Evolutionary conservation across 371 early-diverging fungal genomes (phyloP).

Genomic region (Mortierella sp.): DNA sequence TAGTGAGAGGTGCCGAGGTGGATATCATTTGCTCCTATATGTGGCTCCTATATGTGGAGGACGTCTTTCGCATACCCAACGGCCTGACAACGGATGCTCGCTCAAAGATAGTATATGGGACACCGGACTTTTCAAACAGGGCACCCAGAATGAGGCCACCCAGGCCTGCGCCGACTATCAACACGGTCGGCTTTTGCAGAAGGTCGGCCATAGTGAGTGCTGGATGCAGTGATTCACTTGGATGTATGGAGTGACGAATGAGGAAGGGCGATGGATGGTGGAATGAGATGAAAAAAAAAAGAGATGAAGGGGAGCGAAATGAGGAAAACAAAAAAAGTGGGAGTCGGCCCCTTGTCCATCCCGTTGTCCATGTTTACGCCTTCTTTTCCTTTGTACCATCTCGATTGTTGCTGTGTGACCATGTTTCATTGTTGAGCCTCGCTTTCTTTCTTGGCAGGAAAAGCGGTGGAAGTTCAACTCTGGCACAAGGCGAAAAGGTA

Average conservation of each 20-base stretch:
- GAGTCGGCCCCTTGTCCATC: too few species aligned
- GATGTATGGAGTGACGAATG: background rate
- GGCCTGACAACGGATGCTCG: constrained; percentile 4
- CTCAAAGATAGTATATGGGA: constrained; percentile 10
- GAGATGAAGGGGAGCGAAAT: background rate
- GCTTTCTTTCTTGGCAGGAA: too few species aligned
- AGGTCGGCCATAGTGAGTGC: background rate
- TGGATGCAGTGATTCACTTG: too few species aligned
- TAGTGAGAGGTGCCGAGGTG: too few species aligned
- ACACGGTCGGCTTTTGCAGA: background rate
- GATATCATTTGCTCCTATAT: background rate
- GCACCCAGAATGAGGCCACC: constrained; percentile 16
- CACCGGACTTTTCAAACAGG: constrained; percentile 1
- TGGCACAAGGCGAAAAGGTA: too few species aligned
- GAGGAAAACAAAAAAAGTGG: background rate
- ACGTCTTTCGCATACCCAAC: background rate
- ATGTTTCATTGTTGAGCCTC: too few species aligned
- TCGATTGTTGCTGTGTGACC: too few species aligned
- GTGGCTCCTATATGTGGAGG: background rate
- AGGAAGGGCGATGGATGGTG: too few species aligned
- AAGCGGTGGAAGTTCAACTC: too few species aligned
- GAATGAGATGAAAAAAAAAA: background rate
- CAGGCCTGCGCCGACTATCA: constrained; percentile 22
- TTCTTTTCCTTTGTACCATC: too few species aligned
- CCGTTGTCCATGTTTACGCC: too few species aligned